phyloP scores from a whole-genome alignment of 768 basidiomycete species.

The Dacryopinax primogenitus region DNA sequence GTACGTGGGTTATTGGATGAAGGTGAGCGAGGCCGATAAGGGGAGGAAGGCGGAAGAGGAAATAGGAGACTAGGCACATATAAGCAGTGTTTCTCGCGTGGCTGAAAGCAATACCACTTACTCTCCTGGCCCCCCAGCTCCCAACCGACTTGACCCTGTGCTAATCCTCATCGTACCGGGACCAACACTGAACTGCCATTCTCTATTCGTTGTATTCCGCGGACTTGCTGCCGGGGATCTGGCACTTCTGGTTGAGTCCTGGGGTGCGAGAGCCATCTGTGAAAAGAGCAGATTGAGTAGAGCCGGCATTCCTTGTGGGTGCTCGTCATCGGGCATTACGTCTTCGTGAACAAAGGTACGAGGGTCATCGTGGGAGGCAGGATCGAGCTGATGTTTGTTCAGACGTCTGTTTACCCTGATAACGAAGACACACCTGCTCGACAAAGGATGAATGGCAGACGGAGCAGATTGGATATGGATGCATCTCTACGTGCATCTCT shows the following conservation, averaged over 20 bases:
- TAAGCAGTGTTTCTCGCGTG: background rate
- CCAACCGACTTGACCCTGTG: background rate
- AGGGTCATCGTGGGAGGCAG: background rate
- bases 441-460: constrained; percentile 1
- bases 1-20: background rate
- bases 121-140: background rate
- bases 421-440: background rate
- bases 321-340: background rate
- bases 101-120: background rate
- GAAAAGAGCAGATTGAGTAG: background rate
- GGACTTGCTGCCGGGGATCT: background rate
- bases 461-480: constrained; percentile 6
- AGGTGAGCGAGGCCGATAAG: background rate
- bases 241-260: background rate
- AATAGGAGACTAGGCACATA: background rate
- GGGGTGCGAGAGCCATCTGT: background rate
- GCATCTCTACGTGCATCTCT: constrained; percentile 3
- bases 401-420: background rate
- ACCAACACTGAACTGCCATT: background rate
- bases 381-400: background rate
- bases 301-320: background rate
- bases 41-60: background rate
- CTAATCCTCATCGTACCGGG: background rate
- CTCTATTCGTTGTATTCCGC: background rate
- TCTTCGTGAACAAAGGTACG: background rate